Percentiles rank a stretch among this genome's conserved stretches.
Evolutionary conservation across 2,329 filamentous ascomycete species (phyloP).

Genomic region (Clonostachys solani): DNA sequence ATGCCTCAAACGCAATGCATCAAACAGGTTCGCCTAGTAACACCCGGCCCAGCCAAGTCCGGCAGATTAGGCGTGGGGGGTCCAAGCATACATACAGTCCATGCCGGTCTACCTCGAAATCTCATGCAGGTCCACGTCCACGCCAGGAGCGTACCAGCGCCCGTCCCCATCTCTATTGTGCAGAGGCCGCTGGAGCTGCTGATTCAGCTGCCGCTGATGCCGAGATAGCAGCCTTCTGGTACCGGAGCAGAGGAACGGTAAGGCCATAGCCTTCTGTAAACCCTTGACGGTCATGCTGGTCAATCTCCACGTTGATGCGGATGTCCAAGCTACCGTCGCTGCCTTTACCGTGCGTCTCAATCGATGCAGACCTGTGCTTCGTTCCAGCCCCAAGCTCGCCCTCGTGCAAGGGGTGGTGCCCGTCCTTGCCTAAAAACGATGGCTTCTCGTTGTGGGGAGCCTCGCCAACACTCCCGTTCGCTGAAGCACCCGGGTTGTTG

Average conservation of each 20-base stretch:
- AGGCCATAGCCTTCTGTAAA: slow-evolving; percentile 80
- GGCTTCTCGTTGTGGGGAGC: slow-evolving; percentile 3
- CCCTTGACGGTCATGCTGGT: slow-evolving; percentile 77
- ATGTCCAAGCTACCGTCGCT: slow-evolving; percentile 69
- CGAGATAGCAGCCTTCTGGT: slow-evolving; percentile 17
- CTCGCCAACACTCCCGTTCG: neutral
- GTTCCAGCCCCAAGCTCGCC: slow-evolving; percentile 81
- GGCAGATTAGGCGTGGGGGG: too few relatives aligned
- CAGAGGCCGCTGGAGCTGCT: neutral
- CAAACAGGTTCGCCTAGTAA: too few relatives aligned
- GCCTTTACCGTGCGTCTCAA: slow-evolving; percentile 47
- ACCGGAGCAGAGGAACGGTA: slow-evolving; percentile 69
- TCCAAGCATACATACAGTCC: too few relatives aligned
- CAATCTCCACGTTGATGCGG: slow-evolving; percentile 80
- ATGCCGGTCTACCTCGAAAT: neutral
- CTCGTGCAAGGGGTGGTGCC: slow-evolving; percentile 65
- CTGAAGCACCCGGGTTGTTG: slow-evolving; percentile 24
- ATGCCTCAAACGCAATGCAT: too few relatives aligned
- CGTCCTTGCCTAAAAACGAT: slow-evolving; percentile 48
- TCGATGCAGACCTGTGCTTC: slow-evolving; percentile 65
- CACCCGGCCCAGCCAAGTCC: too few relatives aligned
- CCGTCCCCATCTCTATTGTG: neutral
- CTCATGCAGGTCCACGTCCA: neutral
- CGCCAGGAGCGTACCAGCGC: too few relatives aligned
- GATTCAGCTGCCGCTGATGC: slow-evolving; percentile 3